Base-by-base conservation (phyloP, 306 rosid genomes). In the Abrus pulchellus region DNA sequence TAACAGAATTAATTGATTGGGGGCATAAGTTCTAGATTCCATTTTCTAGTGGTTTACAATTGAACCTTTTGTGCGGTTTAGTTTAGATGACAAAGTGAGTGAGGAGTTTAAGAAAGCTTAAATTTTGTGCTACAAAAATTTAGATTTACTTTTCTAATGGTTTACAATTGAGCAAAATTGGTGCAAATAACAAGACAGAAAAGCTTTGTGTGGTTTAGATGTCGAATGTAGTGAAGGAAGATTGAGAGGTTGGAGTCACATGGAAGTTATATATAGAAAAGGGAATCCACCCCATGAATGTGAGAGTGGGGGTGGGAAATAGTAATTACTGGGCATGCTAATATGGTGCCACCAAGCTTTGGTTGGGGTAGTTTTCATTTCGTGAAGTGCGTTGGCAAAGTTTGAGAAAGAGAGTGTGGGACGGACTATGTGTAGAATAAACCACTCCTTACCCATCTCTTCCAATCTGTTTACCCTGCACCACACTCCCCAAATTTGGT, bases 391-490 rank as follows among this genome's bases (percentile, higher is more conserved):
- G 96, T 87, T 94, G 98, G 93, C 97, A 86, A 90, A 88, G 97
- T 88, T 93, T 87, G 93, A 83, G 98, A 94, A 86, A 89, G 92
- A 89, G 97, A 90, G 98, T 91, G 92, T 87, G 97, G 78, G 87
- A 86, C 97, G 97, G 92, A 86, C 74, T 78, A 41, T 63, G 64
- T 80, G 86, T 74, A 76, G 13, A 73, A 83, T 81, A 86, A 82
- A 84, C 87, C 64, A 74, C 49, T 67, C 64, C 55, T 66, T 74
- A 68, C 72, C 83, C 80, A 50, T 65, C 60, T 74, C 72, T 84
- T 84, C 87, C 80, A 72, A 75, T 77, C 86, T 86, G 81, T 80
- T 76, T 13, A 28, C 65, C 50, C 30, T 72, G 10, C 41, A 59
- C 45, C 80, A 20, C 84, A n/a, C 83, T 72, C 61, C 72, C 94